phyloP scores from a whole-genome alignment of 179 eudicot species.

The Silene coronaria region DNA sequence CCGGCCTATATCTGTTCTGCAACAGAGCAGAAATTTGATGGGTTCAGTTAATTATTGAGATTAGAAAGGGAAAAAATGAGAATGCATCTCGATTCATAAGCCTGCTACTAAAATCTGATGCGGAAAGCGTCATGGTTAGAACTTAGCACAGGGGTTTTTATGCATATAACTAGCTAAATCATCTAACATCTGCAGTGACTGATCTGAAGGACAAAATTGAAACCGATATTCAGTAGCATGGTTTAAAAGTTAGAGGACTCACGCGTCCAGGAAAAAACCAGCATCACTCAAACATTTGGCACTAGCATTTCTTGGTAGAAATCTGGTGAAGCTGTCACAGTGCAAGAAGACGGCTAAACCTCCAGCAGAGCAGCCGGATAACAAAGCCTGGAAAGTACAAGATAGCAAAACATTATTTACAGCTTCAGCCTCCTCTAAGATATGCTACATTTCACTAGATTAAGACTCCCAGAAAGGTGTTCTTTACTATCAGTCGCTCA shows the following conservation, averaged over 20 bases:
- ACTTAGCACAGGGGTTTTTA: neutral
- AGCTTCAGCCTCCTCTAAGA: neutral
- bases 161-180: too few species aligned
- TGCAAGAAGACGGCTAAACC: conserved; percentile 81
- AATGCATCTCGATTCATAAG: too few species aligned
- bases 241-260: conserved; percentile 16
- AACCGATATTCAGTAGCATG: neutral
- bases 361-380: conserved; percentile 95
- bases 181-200: neutral
- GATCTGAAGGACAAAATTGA: neutral
- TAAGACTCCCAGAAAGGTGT: neutral
- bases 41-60: neutral
- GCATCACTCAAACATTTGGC: conserved; percentile 93
- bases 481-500: neutral
- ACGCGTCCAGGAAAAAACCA: conserved; percentile 83
- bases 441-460: neutral
- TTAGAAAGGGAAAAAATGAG: neutral
- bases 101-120: too few species aligned
- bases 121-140: too few species aligned
- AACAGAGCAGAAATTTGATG: conserved; percentile 3
- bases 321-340: conserved; percentile 64
- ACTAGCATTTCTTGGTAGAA: conserved; percentile 59
- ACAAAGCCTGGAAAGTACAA: conserved; percentile 55
- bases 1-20: conserved; percentile 62
- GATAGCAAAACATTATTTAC: neutral